These are phyloP conservation scores for Daedalea quercina DNA, from an alignment of 768 basidiomycete species.

Conservation along the genomic window DNA sequence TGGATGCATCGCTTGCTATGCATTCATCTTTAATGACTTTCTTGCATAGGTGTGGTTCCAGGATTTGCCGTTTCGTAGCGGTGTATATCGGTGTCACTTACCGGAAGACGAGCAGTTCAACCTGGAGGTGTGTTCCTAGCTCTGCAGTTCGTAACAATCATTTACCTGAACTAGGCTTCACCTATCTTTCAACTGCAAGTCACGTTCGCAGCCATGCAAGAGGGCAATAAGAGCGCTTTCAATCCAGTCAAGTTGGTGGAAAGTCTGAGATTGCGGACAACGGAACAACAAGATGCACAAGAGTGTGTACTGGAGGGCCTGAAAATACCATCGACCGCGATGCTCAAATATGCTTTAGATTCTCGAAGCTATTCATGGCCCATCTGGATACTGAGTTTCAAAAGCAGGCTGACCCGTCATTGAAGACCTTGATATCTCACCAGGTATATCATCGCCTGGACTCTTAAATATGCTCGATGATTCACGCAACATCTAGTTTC, in stretches of 20 bases:
- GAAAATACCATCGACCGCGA: not conserved
- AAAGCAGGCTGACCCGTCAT: constrained; percentile 59
- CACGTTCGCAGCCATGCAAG: constrained; percentile 82
- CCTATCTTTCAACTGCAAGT: constrained; percentile 75
- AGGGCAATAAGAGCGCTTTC: constrained; percentile 60
- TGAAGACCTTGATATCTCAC: constrained; percentile 65
- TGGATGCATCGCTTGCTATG: constrained; percentile 23
- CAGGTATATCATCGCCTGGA: constrained; percentile 41
- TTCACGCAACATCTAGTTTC: constrained; percentile 53
- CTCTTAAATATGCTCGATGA: not conserved
- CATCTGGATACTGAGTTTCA: constrained; percentile 84
- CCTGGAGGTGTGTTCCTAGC: constrained; percentile 30
- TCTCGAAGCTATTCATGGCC: constrained; percentile 91
- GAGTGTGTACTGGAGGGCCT: constrained; percentile 66
- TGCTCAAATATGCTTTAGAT: constrained; percentile 39
- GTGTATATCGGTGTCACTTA: constrained; percentile 74
- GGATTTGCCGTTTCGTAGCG: constrained; percentile 72
- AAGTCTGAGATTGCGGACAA: constrained; percentile 70
- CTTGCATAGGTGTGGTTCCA: constrained; percentile 81
- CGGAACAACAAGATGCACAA: constrained; percentile 95
- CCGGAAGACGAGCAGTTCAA: constrained; percentile 38
- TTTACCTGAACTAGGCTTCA: constrained; percentile 44
- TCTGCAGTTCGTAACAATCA: not conserved
- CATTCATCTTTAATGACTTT: constrained; percentile 1
- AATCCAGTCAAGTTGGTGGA: constrained; percentile 84